These are phyloP conservation scores for Moesziomyces sp. DNA, from an alignment of 1,284 basidiomycete species.

Conservation along the genomic window DNA sequence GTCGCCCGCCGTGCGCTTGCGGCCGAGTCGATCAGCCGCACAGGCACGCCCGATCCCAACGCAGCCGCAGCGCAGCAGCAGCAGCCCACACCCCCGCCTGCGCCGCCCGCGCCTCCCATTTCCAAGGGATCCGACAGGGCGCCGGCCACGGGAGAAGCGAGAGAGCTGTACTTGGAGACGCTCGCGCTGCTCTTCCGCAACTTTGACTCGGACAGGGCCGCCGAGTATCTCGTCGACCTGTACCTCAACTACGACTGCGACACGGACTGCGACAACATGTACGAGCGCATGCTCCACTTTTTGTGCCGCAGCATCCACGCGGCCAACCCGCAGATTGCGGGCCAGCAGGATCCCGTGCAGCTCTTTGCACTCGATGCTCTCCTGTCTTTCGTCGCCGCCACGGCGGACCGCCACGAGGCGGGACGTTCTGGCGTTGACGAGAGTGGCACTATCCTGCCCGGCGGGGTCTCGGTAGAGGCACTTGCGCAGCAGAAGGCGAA, in stretches of 20 bases:
- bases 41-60: conserved; percentile 17
- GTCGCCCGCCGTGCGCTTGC: conserved; percentile 38
- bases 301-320: conserved; percentile 71
- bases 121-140: conserved; percentile 75
- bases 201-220: conserved; percentile 55
- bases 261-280: conserved; percentile 94
- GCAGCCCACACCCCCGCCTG: conserved; percentile 71
- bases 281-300: conserved; percentile 90
- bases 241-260: conserved; percentile 98
- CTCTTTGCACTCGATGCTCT: conserved; percentile 89
- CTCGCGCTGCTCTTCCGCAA: conserved; percentile 78
- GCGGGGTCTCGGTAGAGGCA: conserved; percentile 70
- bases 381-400: conserved; percentile 85
- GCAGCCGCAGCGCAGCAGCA: conserved; percentile 14
- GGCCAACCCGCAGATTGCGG: conserved; percentile 78
- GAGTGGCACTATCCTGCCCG: conserved; percentile 49
- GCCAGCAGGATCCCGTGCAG: conserved; percentile 81
- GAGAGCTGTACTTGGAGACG: conserved; percentile 90
- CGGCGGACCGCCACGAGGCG: conserved; percentile 82
- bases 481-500: conserved; percentile 81
- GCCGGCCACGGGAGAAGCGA: conserved; percentile 77
- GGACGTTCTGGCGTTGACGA: conserved; percentile 58
- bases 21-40: conserved; percentile 21
- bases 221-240: conserved; percentile 92
- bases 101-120: conserved; percentile 71